Evolutionary conservation across 441 rosid species (phyloP).

Genomic region (Gossypium davidsonii): DNA sequence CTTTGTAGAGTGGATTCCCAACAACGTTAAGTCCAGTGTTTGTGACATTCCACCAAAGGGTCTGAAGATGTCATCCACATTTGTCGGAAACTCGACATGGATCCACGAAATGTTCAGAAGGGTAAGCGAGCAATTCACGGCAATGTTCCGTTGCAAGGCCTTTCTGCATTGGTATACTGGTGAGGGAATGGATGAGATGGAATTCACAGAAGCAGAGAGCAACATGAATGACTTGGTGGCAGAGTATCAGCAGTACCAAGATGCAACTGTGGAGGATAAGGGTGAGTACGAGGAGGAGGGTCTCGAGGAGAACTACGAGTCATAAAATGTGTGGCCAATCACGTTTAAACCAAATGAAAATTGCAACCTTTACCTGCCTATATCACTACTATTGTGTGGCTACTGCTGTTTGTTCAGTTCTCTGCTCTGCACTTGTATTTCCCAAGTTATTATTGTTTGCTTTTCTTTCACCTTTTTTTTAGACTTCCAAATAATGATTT

Average conservation of each 20-base stretch:
- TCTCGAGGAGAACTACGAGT: constrained; percentile 30
- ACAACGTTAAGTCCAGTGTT: constrained; percentile 84
- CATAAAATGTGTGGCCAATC: constrained; percentile 10
- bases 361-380: background rate
- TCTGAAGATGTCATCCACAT: constrained; percentile 63
- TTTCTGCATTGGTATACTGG: constrained; percentile 78
- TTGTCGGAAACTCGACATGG: constrained; percentile 66
- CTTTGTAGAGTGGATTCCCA: constrained; percentile 94
- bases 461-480: background rate
- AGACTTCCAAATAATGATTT: constrained; percentile 8
- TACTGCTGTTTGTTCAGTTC: constrained; percentile 9
- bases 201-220: constrained; percentile 77
- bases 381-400: constrained; percentile 1
- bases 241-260: constrained; percentile 76
- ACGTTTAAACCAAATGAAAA: background rate
- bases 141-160: constrained; percentile 75
- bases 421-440: constrained; percentile 13
- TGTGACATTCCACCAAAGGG: constrained; percentile 80
- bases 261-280: constrained; percentile 64
- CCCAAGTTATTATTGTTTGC: constrained; percentile 1
- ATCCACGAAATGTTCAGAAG: constrained; percentile 79
- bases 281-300: constrained; percentile 31
- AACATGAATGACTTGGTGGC: constrained; percentile 77
- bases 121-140: constrained; percentile 74
- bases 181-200: constrained; percentile 81